Evolutionary conservation across 768 basidiomycete genomes (phyloP), one percentile per base, ranked within the genome.

Genomic region (Russula griseocarnosa): DNA sequence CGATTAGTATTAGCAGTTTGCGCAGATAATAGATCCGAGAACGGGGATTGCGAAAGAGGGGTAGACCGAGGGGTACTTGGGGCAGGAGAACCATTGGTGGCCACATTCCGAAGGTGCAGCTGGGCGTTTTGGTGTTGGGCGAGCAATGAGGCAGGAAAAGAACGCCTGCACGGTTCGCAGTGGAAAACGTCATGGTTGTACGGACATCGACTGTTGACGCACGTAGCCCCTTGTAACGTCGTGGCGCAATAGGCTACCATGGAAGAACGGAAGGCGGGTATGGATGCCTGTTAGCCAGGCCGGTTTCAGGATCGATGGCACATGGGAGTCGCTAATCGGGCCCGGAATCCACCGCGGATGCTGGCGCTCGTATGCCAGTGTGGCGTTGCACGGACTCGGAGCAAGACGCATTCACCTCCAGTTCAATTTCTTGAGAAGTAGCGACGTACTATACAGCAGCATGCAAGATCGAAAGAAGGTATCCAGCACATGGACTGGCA

Each of bases 121-220:
- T 7, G 61, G 34, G 59, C 49, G 16, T 11, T 57, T 13, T 36
- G 10, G 36, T 65, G 64, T 57, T 56, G 55, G 7, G 8, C 8
- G 40, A 56, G 14, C 42, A 52, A 30, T 5, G 34, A 10, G 13
- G 49, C 28, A 22, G 64, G 55, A 28, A 61, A 61, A 3, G 60
- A 44, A 20, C 64, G 60, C 7, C 61, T 26, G 62, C 73, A 74
- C 1, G 54, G 40, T n/a, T 67, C 52, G 60, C 73, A 74, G 28
- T 72, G 61, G 8, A 49, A 40, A 18, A 66, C 65, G 30, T 71
- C 66, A 50, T 74, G 73, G 5, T 52, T 36, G 6, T 62, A 49
- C 5, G 20, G 18, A 52, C 73, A 74, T 34, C 38, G 32, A 3
- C 20, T 50, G 30, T 58, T 55, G 1, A 11, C 20, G 60, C 72